Evolutionary conservation across 768 basidiomycete species (phyloP), one percentile per base, ranked within the genome.

Genomic region (Leccinum imitatum): DNA sequence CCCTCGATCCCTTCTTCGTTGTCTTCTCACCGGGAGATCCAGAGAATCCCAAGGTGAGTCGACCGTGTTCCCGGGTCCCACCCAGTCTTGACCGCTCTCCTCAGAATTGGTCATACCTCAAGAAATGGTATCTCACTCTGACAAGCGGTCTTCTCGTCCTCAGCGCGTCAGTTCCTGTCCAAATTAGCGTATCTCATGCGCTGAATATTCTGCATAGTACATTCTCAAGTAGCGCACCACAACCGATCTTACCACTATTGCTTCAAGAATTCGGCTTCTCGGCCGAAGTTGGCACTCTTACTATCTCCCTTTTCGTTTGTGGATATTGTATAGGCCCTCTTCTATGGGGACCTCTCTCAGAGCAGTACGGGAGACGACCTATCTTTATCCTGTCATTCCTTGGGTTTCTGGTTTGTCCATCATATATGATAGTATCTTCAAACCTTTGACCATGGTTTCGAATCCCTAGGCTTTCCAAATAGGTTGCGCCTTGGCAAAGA

Each of bases 301-400:
- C 80, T 0, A 78, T 88, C 33, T 82, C 87, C 2, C 77, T 89
- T 4, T 89, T 87, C 69, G 80, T 89, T 14, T 78, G 78, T n/a
- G 87, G 87, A n/a, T 88, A 86, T 65, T 84, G 82, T 61, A 77
- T 87, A 21, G 87, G 87, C 0, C 86, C 86, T 3, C 69, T 86
- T 7, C 50, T 85, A 4, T 89, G 84, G 85, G 84, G 78, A 0
- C 84, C 84, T 3, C 69, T 85, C 33, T 85, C 75, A 2, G 80
- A 81, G 56, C 73, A 76, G 62, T 84, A 79, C 59, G 89, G 87
- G 14, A 80, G 87, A n/a, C 72, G 83, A 39, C 80, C 85, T 0
- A 71, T 87, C 21, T 87, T 84, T 64, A 73, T 87, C 37, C 65
- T 79, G 23, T 76, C 86, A 9, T 87, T 87, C 71, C 65, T 84